phyloP scores from a whole-genome alignment of 1,139 yeast genomes.

The Lodderomyces parapsilosis region DNA sequence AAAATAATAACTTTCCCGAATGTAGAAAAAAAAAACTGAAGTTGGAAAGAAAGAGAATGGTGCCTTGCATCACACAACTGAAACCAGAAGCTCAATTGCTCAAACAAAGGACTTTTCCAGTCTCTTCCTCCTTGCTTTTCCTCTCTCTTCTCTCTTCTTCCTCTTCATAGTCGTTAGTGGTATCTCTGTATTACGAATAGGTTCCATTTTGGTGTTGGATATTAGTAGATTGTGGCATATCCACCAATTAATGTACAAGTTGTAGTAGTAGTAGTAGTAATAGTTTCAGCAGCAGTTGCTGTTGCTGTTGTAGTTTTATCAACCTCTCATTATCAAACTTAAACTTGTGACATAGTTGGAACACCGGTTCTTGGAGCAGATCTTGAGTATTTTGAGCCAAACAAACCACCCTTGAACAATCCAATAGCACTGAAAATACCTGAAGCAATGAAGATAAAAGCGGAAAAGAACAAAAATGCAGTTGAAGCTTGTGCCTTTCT shows the following conservation, averaged over 20 bases:
- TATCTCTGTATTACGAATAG: not conserved
- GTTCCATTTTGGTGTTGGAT: not conserved
- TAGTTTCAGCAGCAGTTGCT: too few relatives aligned
- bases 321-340: slow-evolving; percentile 18
- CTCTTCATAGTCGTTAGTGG: not conserved
- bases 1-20: not conserved
- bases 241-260: not conserved
- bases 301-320: not conserved
- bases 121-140: not conserved
- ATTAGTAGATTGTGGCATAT: not conserved
- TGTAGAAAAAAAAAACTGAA: too few relatives aligned
- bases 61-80: too few relatives aligned
- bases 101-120: not conserved
- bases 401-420: slow-evolving; percentile 70
- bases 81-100: too few relatives aligned
- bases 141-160: not conserved
- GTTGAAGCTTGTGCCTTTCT: slow-evolving; percentile 91
- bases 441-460: slow-evolving; percentile 72
- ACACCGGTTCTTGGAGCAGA: slow-evolving; percentile 72
- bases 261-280: too few relatives aligned
- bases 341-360: slow-evolving; percentile 86
- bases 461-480: slow-evolving; percentile 88
- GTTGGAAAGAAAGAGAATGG: not conserved
- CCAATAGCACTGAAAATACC: slow-evolving; percentile 59
- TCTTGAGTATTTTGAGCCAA: slow-evolving; percentile 48